These are phyloP conservation scores for Fagus crenata DNA, from an alignment of 306 rosid species.

Conservation along the genomic window DNA sequence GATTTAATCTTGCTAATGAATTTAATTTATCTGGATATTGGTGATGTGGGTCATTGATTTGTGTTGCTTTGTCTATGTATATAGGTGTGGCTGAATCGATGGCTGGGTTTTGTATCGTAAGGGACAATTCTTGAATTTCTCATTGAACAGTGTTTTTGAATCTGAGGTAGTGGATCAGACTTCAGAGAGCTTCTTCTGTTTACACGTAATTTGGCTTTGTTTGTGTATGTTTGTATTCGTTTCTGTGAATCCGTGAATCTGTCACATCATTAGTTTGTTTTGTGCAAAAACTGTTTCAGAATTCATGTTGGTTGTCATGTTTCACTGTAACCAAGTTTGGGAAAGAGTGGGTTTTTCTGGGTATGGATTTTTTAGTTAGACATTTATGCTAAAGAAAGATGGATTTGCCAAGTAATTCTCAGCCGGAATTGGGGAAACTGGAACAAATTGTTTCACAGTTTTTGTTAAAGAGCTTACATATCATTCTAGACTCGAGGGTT, in stretches of 20 bases:
- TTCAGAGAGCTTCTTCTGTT: slow-evolving; percentile 36
- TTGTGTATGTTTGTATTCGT: not conserved
- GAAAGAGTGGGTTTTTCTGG: slow-evolving; percentile 18
- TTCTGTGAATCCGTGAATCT: slow-evolving; percentile 13
- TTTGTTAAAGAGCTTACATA: slow-evolving; percentile 70
- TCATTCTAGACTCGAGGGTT: slow-evolving; percentile 73
- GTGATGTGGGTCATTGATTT: slow-evolving; percentile 22
- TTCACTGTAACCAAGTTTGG: not conserved
- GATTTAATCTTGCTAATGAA: slow-evolving; percentile 8
- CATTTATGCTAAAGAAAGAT: slow-evolving; percentile 33
- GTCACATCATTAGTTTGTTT: not conserved
- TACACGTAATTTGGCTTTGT: slow-evolving; percentile 13
- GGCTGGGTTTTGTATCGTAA: slow-evolving; percentile 21
- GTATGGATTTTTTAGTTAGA: slow-evolving; percentile 25
- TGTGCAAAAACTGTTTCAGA: not conserved
- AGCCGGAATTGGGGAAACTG: slow-evolving; percentile 67
- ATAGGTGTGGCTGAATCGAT: not conserved
- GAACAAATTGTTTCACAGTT: slow-evolving; percentile 79
- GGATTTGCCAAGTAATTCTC: slow-evolving; percentile 71
- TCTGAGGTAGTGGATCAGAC: slow-evolving; percentile 25
- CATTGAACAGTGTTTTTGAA: slow-evolving; percentile 10
- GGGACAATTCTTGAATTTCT: slow-evolving; percentile 28
- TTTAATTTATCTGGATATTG: slow-evolving; percentile 37
- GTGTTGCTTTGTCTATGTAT: slow-evolving; percentile 15
- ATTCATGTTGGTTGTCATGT: not conserved